phyloP scores from a whole-genome alignment of 331 rosid species.

The Pyracantha coccinea region DNA sequence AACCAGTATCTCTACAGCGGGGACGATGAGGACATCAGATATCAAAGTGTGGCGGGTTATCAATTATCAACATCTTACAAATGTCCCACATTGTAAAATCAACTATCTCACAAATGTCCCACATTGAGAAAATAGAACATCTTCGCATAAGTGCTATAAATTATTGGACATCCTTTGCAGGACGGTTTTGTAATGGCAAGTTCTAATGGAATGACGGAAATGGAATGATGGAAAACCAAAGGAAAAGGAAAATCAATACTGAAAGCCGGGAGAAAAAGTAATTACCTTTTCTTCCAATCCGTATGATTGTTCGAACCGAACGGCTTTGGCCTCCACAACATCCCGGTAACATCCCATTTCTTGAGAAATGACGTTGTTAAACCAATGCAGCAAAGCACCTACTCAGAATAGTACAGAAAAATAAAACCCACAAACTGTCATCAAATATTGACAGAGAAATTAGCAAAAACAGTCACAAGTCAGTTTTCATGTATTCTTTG shows the following conservation, averaged over 20 bases:
- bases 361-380: slow-evolving; percentile 14
- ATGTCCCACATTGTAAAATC: not conserved
- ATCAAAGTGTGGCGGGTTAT: not conserved
- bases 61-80: not conserved
- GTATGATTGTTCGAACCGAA: slow-evolving; percentile 17
- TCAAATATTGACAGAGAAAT: not conserved
- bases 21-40: not conserved
- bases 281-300: slow-evolving; percentile 45
- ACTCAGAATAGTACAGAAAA: not conserved
- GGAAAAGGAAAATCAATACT: not conserved
- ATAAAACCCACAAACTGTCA: not conserved
- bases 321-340: slow-evolving; percentile 15
- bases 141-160: not conserved
- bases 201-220: no score
- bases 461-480: not conserved
- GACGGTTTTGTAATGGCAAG: not conserved
- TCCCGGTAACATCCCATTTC: slow-evolving; percentile 20
- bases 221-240: not conserved
- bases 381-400: slow-evolving; percentile 2
- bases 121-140: no score
- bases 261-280: not conserved
- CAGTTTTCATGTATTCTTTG: not conserved
- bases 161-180: not conserved
- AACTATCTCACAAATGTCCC: no score
- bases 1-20: no score